These are phyloP conservation scores for Kwoniella shandongensis DNA, from an alignment of 768 basidiomycete species.

Conservation along the genomic window DNA sequence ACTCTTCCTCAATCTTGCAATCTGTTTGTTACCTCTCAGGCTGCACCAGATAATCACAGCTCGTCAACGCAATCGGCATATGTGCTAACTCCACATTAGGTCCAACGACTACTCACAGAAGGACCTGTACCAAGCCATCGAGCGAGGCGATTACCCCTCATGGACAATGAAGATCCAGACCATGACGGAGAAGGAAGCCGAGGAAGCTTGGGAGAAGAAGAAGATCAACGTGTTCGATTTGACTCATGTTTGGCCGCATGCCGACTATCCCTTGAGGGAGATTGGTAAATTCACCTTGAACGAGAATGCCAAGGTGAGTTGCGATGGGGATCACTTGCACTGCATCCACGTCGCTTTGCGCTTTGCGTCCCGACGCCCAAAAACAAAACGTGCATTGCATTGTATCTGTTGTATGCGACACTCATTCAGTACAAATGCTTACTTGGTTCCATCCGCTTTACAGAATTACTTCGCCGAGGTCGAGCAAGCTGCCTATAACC, in stretches of 20 bases:
- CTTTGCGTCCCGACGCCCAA: too few species aligned
- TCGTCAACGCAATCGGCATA: too few species aligned
- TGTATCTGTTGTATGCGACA: too few species aligned
- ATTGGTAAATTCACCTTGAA: slow-evolving; percentile 56
- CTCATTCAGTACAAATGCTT: not conserved
- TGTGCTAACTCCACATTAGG: not conserved
- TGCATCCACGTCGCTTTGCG: too few species aligned
- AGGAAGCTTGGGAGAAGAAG: slow-evolving; percentile 65
- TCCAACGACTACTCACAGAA: slow-evolving; percentile 54
- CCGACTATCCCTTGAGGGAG: slow-evolving; percentile 53
- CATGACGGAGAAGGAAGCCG: slow-evolving; percentile 89
- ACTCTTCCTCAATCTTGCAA: not conserved
- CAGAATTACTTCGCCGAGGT: slow-evolving; percentile 55
- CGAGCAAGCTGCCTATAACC: slow-evolving; percentile 54
- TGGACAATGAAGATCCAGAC: slow-evolving; percentile 64
- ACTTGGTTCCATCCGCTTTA: slow-evolving; percentile 8
- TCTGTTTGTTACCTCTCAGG: not conserved
- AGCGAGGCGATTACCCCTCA: slow-evolving; percentile 47
- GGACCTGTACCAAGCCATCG: slow-evolving; percentile 57
- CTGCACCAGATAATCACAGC: too few species aligned
- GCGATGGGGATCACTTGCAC: too few species aligned
- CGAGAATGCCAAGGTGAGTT: slow-evolving; percentile 51
- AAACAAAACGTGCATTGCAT: too few species aligned
- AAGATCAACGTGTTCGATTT: slow-evolving; percentile 61
- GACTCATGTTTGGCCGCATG: slow-evolving; percentile 54